A percentile compares a stretch with the other conserved stretches of the same genome.
Evolutionary conservation across 306 rosid species (phyloP).

Genomic region (Mucuna pruriens): DNA sequence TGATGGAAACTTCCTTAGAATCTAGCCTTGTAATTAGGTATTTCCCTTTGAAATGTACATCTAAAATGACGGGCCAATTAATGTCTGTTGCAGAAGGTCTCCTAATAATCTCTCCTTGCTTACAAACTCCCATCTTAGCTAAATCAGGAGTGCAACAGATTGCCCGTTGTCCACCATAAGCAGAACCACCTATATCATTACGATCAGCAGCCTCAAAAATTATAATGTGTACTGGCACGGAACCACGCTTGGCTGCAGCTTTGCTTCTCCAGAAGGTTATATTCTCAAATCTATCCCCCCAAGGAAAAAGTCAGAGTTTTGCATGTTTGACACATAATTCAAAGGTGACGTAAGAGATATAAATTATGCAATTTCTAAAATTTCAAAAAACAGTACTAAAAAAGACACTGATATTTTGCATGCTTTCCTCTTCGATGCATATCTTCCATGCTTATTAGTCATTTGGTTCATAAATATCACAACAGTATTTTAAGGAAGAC

Average conservation of each 20-base stretch:
- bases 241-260: conserved; percentile 61
- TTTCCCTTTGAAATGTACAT: conserved; percentile 60
- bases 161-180: conserved; percentile 95
- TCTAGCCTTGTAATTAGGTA: conserved; percentile 44
- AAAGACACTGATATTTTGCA: conserved; percentile 6
- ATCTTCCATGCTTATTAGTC: neutral
- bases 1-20: conserved; percentile 53
- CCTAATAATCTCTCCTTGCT: conserved; percentile 90
- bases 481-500: neutral
- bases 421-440: conserved; percentile 6
- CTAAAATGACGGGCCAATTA: conserved; percentile 79
- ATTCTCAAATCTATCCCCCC: conserved; percentile 69
- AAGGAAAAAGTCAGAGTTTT: conserved; percentile 40
- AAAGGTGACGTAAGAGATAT: neutral
- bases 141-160: conserved; percentile 95
- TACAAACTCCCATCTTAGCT: conserved; percentile 90
- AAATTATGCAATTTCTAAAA: conserved; percentile 14
- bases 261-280: conserved; percentile 77
- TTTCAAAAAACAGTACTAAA: conserved; percentile 21
- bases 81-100: conserved; percentile 74
- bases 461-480: conserved; percentile 21
- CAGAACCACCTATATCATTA: conserved; percentile 91
- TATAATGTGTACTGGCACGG: conserved; percentile 68
- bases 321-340: neutral
- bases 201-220: conserved; percentile 97